Base-by-base conservation (phyloP, 352 stramenopile species). In the Globisporangium rhizosaccharum region DNA sequence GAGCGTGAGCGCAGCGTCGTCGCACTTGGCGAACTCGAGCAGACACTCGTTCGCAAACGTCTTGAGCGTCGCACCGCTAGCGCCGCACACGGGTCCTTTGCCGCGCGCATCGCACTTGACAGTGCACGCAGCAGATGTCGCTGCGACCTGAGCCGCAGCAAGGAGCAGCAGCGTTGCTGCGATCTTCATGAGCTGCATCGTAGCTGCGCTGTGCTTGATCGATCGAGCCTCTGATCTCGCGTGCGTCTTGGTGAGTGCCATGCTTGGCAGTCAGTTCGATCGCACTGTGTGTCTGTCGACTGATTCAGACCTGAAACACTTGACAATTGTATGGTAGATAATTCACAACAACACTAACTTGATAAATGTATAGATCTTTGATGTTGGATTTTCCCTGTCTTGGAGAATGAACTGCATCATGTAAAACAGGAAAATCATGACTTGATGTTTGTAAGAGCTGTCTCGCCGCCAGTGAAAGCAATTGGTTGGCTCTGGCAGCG, bases 101-200 rank as follows among this genome's bases (percentile, higher is more conserved):
- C 23, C 48, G 56, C 62, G 52, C 44, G 62, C 59, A 48, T 65
- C 59, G 41, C 59, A 65, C 48, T 65, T 55, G 30, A 63, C 58
- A 30, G 42, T 63, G 51, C 58, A 63, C 4, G 44, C 44, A 18
- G 41, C 41, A 18, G 41, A 6, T 2, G 41, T 7, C 4, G 41
- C 14, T 3, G 11, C 5, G 20, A 9, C 11, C n/a, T 18, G n/a
- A 18, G 18, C 17, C 3, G 44, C 44, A 12, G 20, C 9, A 0
- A 49, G 7, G 4, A 49, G 18, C 18, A 49, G 18, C n/a, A 49
- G 18, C 7, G 44, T 3, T 6, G 44, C 20, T 26, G 44, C n/a
- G 17, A 20, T 20, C 8, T 18, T 49, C 15, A 49, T 17, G 18
- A 49, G 5, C 44, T 49, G 44, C 44, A 49, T 49, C 18, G 44